phyloP scores from a whole-genome alignment of 2,329 filamentous ascomycete genomes.

The Colletotrichum sp. region DNA sequence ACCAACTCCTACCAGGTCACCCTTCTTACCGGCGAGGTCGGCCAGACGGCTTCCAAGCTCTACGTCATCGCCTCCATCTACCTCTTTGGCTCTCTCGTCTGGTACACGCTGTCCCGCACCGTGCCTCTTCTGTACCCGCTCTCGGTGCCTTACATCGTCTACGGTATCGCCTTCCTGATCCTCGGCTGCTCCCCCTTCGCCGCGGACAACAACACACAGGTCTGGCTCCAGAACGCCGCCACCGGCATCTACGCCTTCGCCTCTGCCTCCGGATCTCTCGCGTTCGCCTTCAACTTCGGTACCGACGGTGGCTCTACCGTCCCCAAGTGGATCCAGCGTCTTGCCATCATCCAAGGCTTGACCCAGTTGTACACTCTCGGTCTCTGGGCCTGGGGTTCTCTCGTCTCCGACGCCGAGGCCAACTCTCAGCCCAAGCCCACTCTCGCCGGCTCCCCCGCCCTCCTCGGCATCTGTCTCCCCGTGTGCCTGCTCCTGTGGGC shows the following conservation, averaged over 20 bases:
- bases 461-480: conserved; percentile 58
- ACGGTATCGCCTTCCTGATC: conserved; percentile 66
- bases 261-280: conserved; percentile 67
- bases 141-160: conserved; percentile 65
- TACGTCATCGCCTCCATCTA: conserved; percentile 67
- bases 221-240: conserved; percentile 62
- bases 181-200: conserved; percentile 65
- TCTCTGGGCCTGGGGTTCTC: conserved; percentile 70
- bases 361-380: conserved; percentile 70
- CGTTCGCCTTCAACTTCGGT: conserved; percentile 72
- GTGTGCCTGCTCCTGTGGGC: conserved; percentile 62
- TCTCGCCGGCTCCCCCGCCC: conserved; percentile 34
- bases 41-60: conserved; percentile 61
- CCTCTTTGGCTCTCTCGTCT: conserved; percentile 60
- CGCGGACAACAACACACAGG: conserved; percentile 38
- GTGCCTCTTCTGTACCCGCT: conserved; percentile 62
- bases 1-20: conserved; percentile 74
- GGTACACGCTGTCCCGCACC: conserved; percentile 68
- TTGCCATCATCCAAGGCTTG: conserved; percentile 69
- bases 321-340: conserved; percentile 69
- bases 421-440: conserved; percentile 16
- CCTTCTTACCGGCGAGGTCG: conserved; percentile 68
- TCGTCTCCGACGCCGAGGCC: conserved; percentile 16
- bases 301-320: conserved; percentile 67
- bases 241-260: conserved; percentile 67